Evolutionary conservation across 1,284 basidiomycete species (phyloP).

Genomic region (Dichomitus squalens): DNA sequence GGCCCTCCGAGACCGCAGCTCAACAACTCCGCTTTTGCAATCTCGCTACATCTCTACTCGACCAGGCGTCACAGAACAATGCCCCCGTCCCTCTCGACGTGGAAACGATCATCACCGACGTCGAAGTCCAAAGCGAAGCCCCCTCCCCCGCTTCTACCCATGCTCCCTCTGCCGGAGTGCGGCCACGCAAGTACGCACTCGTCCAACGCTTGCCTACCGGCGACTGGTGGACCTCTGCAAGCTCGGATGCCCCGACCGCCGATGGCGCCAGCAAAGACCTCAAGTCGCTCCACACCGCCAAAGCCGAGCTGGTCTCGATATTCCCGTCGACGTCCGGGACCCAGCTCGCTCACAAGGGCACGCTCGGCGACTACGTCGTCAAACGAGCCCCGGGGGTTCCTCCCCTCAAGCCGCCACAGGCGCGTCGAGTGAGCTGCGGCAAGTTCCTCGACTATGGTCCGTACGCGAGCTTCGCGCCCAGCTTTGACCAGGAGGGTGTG

Average conservation of each 20-base stretch:
- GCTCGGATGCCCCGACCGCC: constrained; percentile 43
- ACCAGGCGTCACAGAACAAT: constrained; percentile 61
- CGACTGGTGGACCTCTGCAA: constrained; percentile 78
- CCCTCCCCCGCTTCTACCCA: constrained; percentile 25
- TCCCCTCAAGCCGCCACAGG: constrained; percentile 44
- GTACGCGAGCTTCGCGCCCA: constrained; percentile 73
- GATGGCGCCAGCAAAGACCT: constrained; percentile 41
- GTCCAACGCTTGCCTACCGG: constrained; percentile 74
- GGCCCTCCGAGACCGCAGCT: constrained; percentile 58
- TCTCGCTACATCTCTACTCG: constrained; percentile 68
- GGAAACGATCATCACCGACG: constrained; percentile 44
- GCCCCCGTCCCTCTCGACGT: constrained; percentile 47
- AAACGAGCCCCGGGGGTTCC: constrained; percentile 22
- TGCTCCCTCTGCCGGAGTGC: constrained; percentile 26
- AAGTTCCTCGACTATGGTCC: constrained; percentile 77
- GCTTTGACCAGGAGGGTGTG: constrained; percentile 71
- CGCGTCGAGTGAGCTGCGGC: constrained; percentile 60
- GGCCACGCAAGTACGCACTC: constrained; percentile 64
- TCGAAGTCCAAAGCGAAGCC: constrained; percentile 29
- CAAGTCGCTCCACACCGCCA: constrained; percentile 56
- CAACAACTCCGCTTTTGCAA: constrained; percentile 76
- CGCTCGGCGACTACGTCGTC: constrained; percentile 37
- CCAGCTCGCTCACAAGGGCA: constrained; percentile 35
- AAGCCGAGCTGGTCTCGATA: constrained; percentile 74
- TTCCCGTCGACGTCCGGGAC: constrained; percentile 58